Percentiles rank a stretch among this genome's conserved stretches.
Conservation (phyloP, 169 alveolate genomes). For the Plasmodium fragile region DNA sequence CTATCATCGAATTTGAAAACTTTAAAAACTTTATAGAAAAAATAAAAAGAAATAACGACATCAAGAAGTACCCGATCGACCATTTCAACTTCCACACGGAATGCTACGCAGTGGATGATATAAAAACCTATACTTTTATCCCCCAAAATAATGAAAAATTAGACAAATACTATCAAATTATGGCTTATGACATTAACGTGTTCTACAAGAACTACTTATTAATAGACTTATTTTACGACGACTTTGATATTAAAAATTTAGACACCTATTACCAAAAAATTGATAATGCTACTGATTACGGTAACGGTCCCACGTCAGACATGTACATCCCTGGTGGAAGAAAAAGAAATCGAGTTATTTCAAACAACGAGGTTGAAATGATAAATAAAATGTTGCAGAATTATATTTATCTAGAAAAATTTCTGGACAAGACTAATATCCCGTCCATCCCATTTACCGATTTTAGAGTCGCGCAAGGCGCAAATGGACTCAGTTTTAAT, state of each 20-base stretch:
- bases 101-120: conserved; percentile 37
- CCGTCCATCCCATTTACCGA: conserved; percentile 51
- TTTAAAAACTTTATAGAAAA: conserved; percentile 32
- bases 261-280: conserved; percentile 14
- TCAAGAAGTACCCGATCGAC: conserved; percentile 18
- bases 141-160: conserved; percentile 6
- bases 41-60: neutral
- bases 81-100: conserved; percentile 28
- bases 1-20: conserved; percentile 56
- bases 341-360: neutral
- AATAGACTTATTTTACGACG: conserved; percentile 42
- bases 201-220: conserved; percentile 49
- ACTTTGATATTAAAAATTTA: conserved; percentile 17
- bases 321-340: conserved; percentile 8
- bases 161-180: neutral
- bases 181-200: neutral
- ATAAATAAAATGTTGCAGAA: conserved; percentile 27
- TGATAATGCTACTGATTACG: neutral
- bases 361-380: neutral
- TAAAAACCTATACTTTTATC: conserved; percentile 12
- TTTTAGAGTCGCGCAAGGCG: neutral
- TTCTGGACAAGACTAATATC: conserved; percentile 12
- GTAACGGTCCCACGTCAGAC: neutral
- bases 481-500: neutral
- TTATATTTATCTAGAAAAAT: conserved; percentile 58